Base-by-base conservation (phyloP, 1,284 basidiomycete species). In the Mycosarcoma mackinlayi region DNA sequence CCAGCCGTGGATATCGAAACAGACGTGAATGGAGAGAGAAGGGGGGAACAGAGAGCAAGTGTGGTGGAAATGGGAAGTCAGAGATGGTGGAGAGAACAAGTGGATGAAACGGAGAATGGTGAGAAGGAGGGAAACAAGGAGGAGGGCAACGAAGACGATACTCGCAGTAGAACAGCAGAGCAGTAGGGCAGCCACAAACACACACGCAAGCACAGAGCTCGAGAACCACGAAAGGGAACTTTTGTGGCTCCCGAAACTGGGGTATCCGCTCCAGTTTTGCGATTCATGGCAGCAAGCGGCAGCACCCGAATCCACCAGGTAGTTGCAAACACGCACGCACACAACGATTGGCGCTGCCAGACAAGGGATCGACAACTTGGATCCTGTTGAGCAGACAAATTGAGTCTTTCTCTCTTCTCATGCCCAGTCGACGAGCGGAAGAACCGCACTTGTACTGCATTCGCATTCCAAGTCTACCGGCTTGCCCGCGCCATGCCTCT, bases 1-100 rank as follows among this genome's bases (percentile, higher is more conserved):
- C 63, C 57, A 14, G 63, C 56, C 63, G 63, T 60, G 63, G 35
- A 52, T 31, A 33, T 60, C 49, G 46, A 65, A 44, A n/a, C n/a
- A n/a, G n/a, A n/a, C n/a, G n/a, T n/a, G n/a, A n/a, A n/a, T n/a
- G n/a, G n/a, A n/a, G 11, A 19, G 30, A 6, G 16, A 9, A 33
- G 38, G 40, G 39, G 9, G 40, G 37, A 31, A 19, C 16, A 44
- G 25, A 21, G 9, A 21, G 37, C n/a, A 35, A 16, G 13, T 4
- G 18, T 37, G 25, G 28, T 16, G 21, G 13, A 18, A 30, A 13
- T 27, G 9, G 33, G 33, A 38, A 21, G 42, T 51, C 51, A 31
- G 42, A 21, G 30, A 44, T 62, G 60, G 42, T 35, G 50, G 39
- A 24, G 49, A 50, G n/a, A 28, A 31, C 50, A 34, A 31, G 25